These are phyloP conservation scores for Hypoxylon sp. DNA, from an alignment of 2,329 filamentous ascomycete genomes.

Conservation along the genomic window DNA sequence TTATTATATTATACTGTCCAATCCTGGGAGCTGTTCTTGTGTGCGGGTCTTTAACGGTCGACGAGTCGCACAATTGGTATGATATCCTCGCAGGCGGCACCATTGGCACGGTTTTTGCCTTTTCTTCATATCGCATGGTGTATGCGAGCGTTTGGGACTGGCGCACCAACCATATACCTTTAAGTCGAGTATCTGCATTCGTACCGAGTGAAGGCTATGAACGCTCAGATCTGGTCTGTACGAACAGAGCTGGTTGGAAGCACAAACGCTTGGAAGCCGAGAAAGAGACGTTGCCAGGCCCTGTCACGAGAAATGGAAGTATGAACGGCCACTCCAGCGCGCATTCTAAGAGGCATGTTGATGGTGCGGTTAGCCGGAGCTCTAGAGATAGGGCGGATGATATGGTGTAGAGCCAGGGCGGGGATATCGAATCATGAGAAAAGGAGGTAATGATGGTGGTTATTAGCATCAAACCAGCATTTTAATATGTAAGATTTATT, in stretches of 20 bases:
- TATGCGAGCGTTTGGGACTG: conserved; percentile 80
- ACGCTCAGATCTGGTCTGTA: conserved; percentile 48
- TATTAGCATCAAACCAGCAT: conserved; percentile 16
- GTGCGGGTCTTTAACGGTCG: conserved; percentile 73
- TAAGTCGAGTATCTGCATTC: conserved; percentile 61
- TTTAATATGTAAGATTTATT: conserved; percentile 25
- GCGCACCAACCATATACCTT: conserved; percentile 76
- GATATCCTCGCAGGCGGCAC: conserved; percentile 75
- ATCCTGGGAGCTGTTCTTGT: conserved; percentile 73
- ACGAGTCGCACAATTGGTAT: conserved; percentile 79
- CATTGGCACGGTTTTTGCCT: conserved; percentile 75
- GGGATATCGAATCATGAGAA: conserved; percentile 3
- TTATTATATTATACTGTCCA: conserved; percentile 70
- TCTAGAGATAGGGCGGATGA: conserved; percentile 3
- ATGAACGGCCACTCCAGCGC: conserved; percentile 1
- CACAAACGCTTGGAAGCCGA: conserved; percentile 3
- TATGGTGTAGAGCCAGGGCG: conserved; percentile 17
- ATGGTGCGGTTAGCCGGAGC: conserved; percentile 1
- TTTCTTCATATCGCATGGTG: conserved; percentile 75
- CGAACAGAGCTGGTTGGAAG: conserved; percentile 50
- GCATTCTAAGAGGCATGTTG: not conserved
- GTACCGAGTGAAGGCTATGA: conserved; percentile 45
- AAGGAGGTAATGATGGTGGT: not conserved
- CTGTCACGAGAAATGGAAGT: conserved; percentile 20
- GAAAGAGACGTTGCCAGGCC: conserved; percentile 29